Percentiles rank a stretch among this genome's conserved stretches.
phyloP scores from a whole-genome alignment of 345 rosid species.

The Citrus sp. region DNA sequence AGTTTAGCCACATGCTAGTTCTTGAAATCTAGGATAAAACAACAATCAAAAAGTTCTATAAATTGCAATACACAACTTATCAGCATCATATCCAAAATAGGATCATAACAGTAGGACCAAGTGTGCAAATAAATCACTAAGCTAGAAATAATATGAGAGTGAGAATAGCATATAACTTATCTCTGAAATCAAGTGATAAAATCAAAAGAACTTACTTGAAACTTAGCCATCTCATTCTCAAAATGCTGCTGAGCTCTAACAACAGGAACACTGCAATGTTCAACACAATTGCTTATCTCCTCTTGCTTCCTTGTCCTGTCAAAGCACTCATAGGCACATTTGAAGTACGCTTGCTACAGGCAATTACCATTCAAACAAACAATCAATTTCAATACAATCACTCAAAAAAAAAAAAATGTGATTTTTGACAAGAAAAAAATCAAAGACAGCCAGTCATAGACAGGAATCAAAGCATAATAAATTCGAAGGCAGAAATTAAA shows the following conservation, averaged over 20 bases:
- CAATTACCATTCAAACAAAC: background rate
- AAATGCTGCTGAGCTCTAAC: conserved; percentile 68
- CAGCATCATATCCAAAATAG: background rate
- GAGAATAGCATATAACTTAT: background rate
- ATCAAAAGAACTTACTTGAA: conserved; percentile 55
- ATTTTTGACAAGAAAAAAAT: background rate
- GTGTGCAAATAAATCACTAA: background rate
- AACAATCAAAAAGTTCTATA: background rate
- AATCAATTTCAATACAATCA: background rate
- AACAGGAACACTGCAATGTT: conserved; percentile 75
- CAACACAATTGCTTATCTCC: conserved; percentile 75
- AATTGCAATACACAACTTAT: background rate
- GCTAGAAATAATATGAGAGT: background rate
- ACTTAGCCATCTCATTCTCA: conserved; percentile 85
- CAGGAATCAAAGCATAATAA: background rate
- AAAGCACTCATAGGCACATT: conserved; percentile 87
- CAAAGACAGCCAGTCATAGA: background rate
- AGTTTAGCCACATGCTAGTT: background rate
- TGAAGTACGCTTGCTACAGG: conserved; percentile 94
- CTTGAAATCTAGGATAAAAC: background rate
- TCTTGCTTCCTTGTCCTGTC: conserved; percentile 75
- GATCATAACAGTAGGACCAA: background rate
- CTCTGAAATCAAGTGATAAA: background rate
- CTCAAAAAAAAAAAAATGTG: too few relatives aligned
- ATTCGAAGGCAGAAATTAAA: background rate